Conservation (phyloP, 306 rosid species). For the Benincasa hispida region DNA sequence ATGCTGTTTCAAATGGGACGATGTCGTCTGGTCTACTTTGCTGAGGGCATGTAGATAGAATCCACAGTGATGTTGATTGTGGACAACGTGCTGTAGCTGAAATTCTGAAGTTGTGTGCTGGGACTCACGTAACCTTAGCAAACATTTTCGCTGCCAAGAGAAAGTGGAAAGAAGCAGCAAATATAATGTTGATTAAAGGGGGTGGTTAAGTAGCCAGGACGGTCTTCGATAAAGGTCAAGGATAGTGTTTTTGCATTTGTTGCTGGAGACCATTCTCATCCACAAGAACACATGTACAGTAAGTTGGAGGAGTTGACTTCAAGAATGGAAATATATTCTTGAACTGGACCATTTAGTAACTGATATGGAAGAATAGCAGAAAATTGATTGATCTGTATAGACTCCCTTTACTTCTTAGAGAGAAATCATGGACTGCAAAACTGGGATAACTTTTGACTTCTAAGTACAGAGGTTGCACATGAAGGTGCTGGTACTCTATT, state of each 20-base stretch:
- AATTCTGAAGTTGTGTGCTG: slow-evolving; percentile 48
- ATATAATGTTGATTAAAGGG: slow-evolving; percentile 48
- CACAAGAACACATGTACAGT: slow-evolving; percentile 33
- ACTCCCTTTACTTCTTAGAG: neutral
- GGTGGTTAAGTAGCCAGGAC: slow-evolving; percentile 66
- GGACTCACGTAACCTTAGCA: slow-evolving; percentile 51
- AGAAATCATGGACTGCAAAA: neutral
- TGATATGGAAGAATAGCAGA: slow-evolving; percentile 24
- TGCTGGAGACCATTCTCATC: slow-evolving; percentile 51
- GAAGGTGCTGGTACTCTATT: neutral
- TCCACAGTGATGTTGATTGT: slow-evolving; percentile 9
- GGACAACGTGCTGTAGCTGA: slow-evolving; percentile 57
- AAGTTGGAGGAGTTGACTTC: slow-evolving; percentile 37
- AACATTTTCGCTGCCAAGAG: slow-evolving; percentile 60
- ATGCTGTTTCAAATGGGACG: slow-evolving; percentile 52
- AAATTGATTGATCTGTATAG: neutral
- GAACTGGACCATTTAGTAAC: slow-evolving; percentile 23
- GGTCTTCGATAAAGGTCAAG: slow-evolving; percentile 67
- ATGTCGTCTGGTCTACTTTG: slow-evolving; percentile 74
- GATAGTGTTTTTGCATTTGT: slow-evolving; percentile 41
- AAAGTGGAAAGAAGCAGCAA: slow-evolving; percentile 59
- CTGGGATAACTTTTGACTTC: neutral
- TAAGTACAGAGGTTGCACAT: neutral
- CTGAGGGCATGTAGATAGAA: slow-evolving; percentile 2
- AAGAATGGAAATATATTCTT: slow-evolving; percentile 15